Base-by-base conservation (phyloP, 2,329 filamentous ascomycete genomes). In the Penicillium sclerotiorum region DNA sequence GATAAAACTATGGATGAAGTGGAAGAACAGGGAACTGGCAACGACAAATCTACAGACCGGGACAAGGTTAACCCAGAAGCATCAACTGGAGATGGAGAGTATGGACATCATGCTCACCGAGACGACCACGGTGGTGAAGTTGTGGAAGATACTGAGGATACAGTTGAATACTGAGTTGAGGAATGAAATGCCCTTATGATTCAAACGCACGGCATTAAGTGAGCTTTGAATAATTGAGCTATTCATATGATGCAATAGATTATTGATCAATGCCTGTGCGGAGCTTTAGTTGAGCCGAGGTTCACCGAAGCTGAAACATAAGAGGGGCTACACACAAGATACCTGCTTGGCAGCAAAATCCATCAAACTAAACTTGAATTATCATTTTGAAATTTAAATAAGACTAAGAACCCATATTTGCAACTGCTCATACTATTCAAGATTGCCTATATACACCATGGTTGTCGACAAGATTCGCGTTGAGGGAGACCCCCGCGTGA, bases 61-160 rank as follows among this genome's bases (percentile, higher is more conserved):
- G 30, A 49, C 28, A 53, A 47, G 32, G 50, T 50, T 23, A 58
- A 62, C 55, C 60, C 53, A 57, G 60, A 63, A 36, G 53, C 49
- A 51, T 23, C 62, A 56, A 62, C 64, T 64, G 66, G 70, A 54
- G 59, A 71, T 70, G 33, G 15, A 36, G 68, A 73, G 69, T 56
- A 65, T 71, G 69, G 72, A 55, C 58, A 64, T 54, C 67, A 71
- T 63, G 80, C 88, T 28, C 35, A 35, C 4, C 35, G 35, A 4
- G 49, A 47, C 52, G 88, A 92, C 62, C 85, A 90, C 55, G 80
- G 82, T 43, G 88, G 84, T 45, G 89, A 92, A 63, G 86, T 93
- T 49, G 80, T 95, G 58, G 85, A 94, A 69, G 89, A 87, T 47
- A 89, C 90, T 52, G 91, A 96, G 74, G 91, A 96, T 64, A 91